Base-by-base conservation (phyloP, 2,329 filamentous ascomycete genomes). In the Pseudonectria buxi region DNA sequence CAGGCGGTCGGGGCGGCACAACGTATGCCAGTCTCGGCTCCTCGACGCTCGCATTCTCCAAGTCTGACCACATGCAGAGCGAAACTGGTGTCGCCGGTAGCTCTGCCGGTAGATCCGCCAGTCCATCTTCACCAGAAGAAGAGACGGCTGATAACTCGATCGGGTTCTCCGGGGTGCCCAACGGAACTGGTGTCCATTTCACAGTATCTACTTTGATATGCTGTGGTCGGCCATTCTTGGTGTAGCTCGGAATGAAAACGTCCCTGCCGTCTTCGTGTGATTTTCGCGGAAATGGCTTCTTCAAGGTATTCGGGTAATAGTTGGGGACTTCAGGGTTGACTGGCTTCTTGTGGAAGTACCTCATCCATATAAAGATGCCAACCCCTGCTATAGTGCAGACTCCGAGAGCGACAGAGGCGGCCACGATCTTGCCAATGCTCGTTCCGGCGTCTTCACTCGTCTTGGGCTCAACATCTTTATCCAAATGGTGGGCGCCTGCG, bases 1-100 rank as follows among this genome's bases (percentile, higher is more conserved):
- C 16, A 18, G 31, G 40, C 22, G 24, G 28, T 32, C 44, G 43
- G 18, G 43, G 37, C 14, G 47, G 48, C 15, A 53, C 28, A 26
- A 53, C 47, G 32, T 53, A 53, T 24, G 50, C 50, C 33, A 53
- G 24, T 38, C 37, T 50, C 28, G 50, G 50, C 25, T 53, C 50
- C 25, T 49, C 46, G 28, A 53, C 48, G 7, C 41, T 44, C 30
- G 50, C 50, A 14, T 50, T 36, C 35, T 53, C 50, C 7, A 53
- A 34, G 11, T 46, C 39, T 28, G 40, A 44, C 50, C 50, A 53
- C 45, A 50, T 52, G n/a, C 46, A 53, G 24, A 50, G 41, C 12
- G 50, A 53, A 6, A 53, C 50, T 9, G 50, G 50, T 7, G 50
- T 53, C 10, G 50, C 50, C 3, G 50, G 50, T 14, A 53, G 47